Conservation (phyloP, 1,139 yeast genomes). For the Schwanniomyces etchellsii region DNA sequence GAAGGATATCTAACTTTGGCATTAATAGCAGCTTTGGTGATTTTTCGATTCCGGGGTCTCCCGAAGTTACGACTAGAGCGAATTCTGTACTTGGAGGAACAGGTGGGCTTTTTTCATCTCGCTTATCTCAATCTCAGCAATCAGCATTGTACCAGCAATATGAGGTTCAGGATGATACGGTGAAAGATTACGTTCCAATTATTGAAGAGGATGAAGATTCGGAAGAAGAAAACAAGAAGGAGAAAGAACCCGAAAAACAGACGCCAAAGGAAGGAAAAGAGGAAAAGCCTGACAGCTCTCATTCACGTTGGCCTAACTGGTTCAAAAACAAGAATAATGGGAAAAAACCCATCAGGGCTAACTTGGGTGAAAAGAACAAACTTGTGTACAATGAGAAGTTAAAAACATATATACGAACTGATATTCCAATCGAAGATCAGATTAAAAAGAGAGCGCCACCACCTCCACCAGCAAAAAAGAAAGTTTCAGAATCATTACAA, state of each 20-base stretch:
- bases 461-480: slow-evolving; percentile 62
- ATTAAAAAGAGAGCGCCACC: slow-evolving; percentile 57
- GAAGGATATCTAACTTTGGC: slow-evolving; percentile 15
- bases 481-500: slow-evolving; percentile 7
- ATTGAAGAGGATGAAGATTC: slow-evolving; percentile 44
- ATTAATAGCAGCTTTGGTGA: slow-evolving; percentile 29
- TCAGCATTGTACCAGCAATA: slow-evolving; percentile 43
- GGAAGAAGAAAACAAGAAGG: slow-evolving; percentile 17
- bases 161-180: slow-evolving; percentile 45
- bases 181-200: slow-evolving; percentile 38
- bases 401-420: slow-evolving; percentile 81
- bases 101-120: slow-evolving; percentile 27
- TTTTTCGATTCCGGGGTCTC: slow-evolving; percentile 45
- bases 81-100: slow-evolving; percentile 39
- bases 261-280: slow-evolving; percentile 11
- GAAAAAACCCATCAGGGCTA: slow-evolving; percentile 74
- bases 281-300: slow-evolving; percentile 9
- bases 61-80: slow-evolving; percentile 41
- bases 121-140: slow-evolving; percentile 43
- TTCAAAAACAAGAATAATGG: slow-evolving; percentile 42
- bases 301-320: slow-evolving; percentile 58
- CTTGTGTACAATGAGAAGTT: slow-evolving; percentile 80
- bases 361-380: slow-evolving; percentile 73
- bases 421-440: slow-evolving; percentile 67
- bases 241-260: slow-evolving; percentile 9